Base-by-base conservation (phyloP, 1,284 basidiomycete species). In the Flammula alnicola region DNA sequence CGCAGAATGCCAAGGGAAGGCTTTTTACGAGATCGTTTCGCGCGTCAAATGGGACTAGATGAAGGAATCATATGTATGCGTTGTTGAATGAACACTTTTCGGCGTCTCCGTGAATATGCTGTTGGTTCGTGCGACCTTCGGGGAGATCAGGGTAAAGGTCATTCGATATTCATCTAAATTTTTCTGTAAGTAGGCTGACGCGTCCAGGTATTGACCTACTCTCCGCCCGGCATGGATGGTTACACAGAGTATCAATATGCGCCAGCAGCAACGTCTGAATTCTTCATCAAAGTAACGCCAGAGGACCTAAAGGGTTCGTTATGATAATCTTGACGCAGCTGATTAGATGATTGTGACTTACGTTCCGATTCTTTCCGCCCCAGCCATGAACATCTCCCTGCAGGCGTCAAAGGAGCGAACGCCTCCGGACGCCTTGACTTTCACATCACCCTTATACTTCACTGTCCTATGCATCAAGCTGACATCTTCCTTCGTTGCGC, bases 331-430 rank as follows among this genome's bases (percentile, higher is more conserved):
- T 5, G 11, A 22, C 44, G 12, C 1, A n/a, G 32, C 33, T 10
- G 3, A 32, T 12, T 29, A 2, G n/a, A n/a, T n/a, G n/a, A n/a
- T n/a, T n/a, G n/a, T n/a, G n/a, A 70, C 76, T 48, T 54, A 79
- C 76, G 76, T 77, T 65, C 77, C 77, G 50, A 78, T 75, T 47
- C 77, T 66, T 47, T 77, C 74, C 6, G 77, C 76, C 2, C 77
- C 76, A n/a, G 75, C 73, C 25, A 57, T 58, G 37, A 78, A 66
- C 74, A 79, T 74, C 49, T 74, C 72, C 43, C 70, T 25, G 52
- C 74, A 78, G 39, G 68, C 68, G 14, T 76, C 74, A 44, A 77
- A 72, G 3, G 64, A 72, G 7, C 73, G 56, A n/a, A 79, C 72
- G 3, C 76, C 77, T 11, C 71, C 77, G 7, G 74, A 76, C 9